These are phyloP conservation scores for Wallemia mellicola DNA, from an alignment of 1,284 basidiomycete species.

Conservation along the genomic window DNA sequence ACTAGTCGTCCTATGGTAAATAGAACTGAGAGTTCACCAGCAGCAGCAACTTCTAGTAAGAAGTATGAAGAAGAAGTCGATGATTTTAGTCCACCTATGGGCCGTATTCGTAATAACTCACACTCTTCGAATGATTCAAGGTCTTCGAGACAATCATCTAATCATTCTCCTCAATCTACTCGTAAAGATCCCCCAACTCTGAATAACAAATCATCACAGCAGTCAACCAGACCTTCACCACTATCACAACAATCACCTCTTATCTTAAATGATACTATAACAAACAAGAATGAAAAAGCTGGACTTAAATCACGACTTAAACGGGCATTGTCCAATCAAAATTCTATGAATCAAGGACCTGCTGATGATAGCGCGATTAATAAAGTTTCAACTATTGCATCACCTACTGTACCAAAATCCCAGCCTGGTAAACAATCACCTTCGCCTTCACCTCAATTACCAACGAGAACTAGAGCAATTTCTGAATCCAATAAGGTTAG, in stretches of 20 bases:
- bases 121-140: background rate
- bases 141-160: background rate
- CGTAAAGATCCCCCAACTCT: background rate
- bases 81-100: background rate
- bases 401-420: background rate
- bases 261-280: conserved; percentile 13
- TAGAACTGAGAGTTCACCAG: background rate
- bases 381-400: background rate
- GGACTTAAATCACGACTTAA: conserved; percentile 47
- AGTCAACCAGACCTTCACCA: conserved; percentile 34
- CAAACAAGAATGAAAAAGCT: conserved; percentile 21
- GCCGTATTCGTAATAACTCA: background rate
- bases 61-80: background rate
- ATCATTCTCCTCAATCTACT: background rate
- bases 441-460: conserved; percentile 9
- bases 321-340: conserved; percentile 37
- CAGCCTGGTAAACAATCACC: conserved; percentile 6
- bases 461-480: conserved; percentile 8
- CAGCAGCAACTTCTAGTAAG: background rate
- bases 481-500: conserved; percentile 13
- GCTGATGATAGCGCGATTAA: conserved; percentile 9
- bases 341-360: conserved; percentile 17
- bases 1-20: background rate
- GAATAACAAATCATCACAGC: conserved; percentile 2
- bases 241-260: conserved; percentile 26